Evolutionary conservation across 2,329 filamentous ascomycete genomes (phyloP).

Genomic region (Purpureocillium lavendulum): DNA sequence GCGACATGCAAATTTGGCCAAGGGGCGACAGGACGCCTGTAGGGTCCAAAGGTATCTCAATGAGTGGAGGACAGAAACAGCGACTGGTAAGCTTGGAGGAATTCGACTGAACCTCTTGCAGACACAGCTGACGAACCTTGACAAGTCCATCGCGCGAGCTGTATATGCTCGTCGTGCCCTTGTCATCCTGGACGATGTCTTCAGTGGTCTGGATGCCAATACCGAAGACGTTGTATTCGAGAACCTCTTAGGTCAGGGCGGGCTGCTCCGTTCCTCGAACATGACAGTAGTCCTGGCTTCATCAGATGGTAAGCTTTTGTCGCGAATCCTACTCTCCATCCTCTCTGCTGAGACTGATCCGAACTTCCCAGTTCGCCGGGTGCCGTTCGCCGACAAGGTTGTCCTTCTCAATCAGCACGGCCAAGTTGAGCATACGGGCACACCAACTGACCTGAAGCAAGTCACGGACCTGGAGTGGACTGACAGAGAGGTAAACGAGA

Average conservation of each 20-base stretch:
- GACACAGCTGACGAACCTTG: too few relatives aligned
- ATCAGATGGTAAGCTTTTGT: slow-evolving; percentile 7
- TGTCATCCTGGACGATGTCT: slow-evolving; percentile 16
- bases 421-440: neutral
- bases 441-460: neutral
- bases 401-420: neutral
- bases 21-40: slow-evolving; percentile 19
- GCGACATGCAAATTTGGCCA: slow-evolving; percentile 14
- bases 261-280: slow-evolving; percentile 9
- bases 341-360: neutral
- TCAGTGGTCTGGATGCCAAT: slow-evolving; percentile 17
- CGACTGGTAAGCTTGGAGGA: slow-evolving; percentile 6
- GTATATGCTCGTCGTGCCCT: slow-evolving; percentile 13
- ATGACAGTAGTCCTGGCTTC: slow-evolving; percentile 7
- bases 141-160: slow-evolving; percentile 14
- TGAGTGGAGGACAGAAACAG: slow-evolving; percentile 24
- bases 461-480: neutral
- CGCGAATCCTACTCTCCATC: neutral
- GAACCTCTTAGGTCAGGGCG: slow-evolving; percentile 8
- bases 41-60: slow-evolving; percentile 20
- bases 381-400: slow-evolving; percentile 1
- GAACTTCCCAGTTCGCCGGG: neutral
- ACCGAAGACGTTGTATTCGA: slow-evolving; percentile 12
- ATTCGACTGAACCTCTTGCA: too few relatives aligned
- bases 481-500: neutral